Conservation (phyloP, 2,329 filamentous ascomycete genomes). For the Emericellopsis atlantica region DNA sequence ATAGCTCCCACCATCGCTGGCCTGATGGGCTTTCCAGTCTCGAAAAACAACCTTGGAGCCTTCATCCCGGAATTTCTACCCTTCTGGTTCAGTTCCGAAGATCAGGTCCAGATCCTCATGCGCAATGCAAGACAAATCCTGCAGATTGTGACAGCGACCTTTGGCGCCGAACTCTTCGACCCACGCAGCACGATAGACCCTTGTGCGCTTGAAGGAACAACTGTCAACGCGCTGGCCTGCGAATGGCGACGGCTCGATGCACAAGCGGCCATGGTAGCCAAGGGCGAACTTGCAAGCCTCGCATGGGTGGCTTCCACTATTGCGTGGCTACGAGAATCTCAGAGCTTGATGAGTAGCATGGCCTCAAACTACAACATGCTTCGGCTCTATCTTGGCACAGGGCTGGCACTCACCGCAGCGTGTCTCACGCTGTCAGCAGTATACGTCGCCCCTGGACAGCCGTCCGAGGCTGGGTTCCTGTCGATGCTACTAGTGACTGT, state of each 20-base stretch:
- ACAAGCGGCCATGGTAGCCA: constrained; percentile 10
- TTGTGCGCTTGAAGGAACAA: constrained; percentile 17
- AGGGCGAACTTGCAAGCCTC: constrained; percentile 15
- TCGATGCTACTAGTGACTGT: constrained; percentile 31
- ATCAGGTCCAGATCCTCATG: constrained; percentile 56
- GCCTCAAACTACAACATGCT: constrained; percentile 82
- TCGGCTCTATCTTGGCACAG: constrained; percentile 39
- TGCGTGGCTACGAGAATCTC: constrained; percentile 58
- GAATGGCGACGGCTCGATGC: constrained; percentile 40
- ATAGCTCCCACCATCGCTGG: constrained; percentile 81
- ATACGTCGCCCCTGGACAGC: not conserved
- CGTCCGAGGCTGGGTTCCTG: not conserved
- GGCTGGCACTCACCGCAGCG: constrained; percentile 13
- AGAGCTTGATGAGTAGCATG: constrained; percentile 72
- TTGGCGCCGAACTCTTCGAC: constrained; percentile 35
- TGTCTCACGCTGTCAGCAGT: not conserved
- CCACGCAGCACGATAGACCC: constrained; percentile 17
- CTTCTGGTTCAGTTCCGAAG: constrained; percentile 48
- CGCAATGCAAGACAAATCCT: constrained; percentile 75
- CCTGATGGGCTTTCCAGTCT: constrained; percentile 75
- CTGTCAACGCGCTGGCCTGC: constrained; percentile 52
- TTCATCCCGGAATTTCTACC: constrained; percentile 69
- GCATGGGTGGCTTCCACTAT: constrained; percentile 30
- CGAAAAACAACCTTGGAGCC: constrained; percentile 80
- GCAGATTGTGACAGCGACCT: constrained; percentile 62